Evolutionary conservation across 306 rosid genomes (phyloP).

Genomic region (Alnus rubra): DNA sequence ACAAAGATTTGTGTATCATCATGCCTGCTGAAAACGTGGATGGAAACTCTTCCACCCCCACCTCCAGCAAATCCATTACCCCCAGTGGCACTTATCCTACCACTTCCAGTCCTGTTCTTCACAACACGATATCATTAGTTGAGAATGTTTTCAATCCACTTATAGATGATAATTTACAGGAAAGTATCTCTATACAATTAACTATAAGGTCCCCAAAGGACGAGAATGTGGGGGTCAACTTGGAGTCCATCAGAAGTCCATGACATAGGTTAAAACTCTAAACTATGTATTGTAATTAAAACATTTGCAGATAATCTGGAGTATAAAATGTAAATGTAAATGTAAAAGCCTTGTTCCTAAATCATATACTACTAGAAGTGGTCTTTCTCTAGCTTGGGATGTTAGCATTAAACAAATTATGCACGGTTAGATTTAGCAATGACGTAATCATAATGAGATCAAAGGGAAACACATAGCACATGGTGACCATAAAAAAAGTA

Average conservation of each 20-base stretch:
- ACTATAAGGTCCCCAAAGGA: background rate
- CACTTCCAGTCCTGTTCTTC: conserved; percentile 87
- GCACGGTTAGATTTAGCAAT: background rate
- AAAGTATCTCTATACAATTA: background rate
- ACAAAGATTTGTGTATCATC: conserved; percentile 59
- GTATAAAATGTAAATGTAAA: background rate
- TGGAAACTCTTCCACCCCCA: conserved; percentile 94
- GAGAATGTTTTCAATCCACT: conserved; percentile 35
- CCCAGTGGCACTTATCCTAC: conserved; percentile 77
- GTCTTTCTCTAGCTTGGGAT: background rate
- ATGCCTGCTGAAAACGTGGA: conserved; percentile 79
- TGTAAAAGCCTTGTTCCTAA: background rate
- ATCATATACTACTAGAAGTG: background rate
- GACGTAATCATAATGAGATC: background rate
- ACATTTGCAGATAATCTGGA: background rate
- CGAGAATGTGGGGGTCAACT: background rate
- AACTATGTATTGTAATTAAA: background rate
- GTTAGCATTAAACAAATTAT: background rate
- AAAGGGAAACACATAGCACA: background rate
- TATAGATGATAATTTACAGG: conserved; percentile 11
- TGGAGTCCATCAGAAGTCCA: background rate
- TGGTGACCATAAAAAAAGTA: background rate
- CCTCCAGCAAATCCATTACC: conserved; percentile 96
- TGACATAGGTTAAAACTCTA: background rate
- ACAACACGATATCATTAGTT: conserved; percentile 40